phyloP scores from a whole-genome alignment of 495 filamentous ascomycete genomes.

The Aspergillus conjunctus region DNA sequence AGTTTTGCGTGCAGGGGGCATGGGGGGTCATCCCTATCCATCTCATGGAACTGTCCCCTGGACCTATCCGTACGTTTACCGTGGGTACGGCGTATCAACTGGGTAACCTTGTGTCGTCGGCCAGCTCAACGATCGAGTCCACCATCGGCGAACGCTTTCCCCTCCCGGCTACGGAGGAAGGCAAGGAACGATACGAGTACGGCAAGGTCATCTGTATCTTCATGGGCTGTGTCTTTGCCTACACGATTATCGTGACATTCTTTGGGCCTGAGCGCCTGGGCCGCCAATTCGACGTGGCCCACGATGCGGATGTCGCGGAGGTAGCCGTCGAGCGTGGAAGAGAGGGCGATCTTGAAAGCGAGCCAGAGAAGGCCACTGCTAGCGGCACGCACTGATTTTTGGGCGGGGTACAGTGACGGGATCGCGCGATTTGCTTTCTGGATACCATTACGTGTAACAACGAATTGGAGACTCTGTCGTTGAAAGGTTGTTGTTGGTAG shows the following conservation, averaged over 20 bases:
- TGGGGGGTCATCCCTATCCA: conserved; percentile 87
- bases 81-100: conserved; percentile 85
- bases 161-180: conserved; percentile 55
- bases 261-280: conserved; percentile 76
- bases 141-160: conserved; percentile 82
- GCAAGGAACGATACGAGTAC: conserved; percentile 67
- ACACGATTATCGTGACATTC: conserved; percentile 73
- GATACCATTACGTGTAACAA: neutral
- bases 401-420: neutral
- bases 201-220: conserved; percentile 92
- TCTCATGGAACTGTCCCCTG: conserved; percentile 83
- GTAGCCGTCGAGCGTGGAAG: conserved; percentile 32
- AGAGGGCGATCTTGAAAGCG: conserved; percentile 10
- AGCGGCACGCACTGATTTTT: neutral
- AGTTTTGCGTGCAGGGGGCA: conserved; percentile 86
- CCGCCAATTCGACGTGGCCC: conserved; percentile 63
- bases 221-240: conserved; percentile 88
- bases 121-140: conserved; percentile 80
- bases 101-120: conserved; percentile 79
- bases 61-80: conserved; percentile 78
- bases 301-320: conserved; percentile 66
- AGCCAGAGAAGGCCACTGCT: conserved; percentile 24
- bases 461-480: no score
- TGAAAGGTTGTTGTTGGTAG: neutral
- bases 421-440: neutral